Conservation (phyloP, 1,139 yeast species). For the Williopsis jadinii region DNA sequence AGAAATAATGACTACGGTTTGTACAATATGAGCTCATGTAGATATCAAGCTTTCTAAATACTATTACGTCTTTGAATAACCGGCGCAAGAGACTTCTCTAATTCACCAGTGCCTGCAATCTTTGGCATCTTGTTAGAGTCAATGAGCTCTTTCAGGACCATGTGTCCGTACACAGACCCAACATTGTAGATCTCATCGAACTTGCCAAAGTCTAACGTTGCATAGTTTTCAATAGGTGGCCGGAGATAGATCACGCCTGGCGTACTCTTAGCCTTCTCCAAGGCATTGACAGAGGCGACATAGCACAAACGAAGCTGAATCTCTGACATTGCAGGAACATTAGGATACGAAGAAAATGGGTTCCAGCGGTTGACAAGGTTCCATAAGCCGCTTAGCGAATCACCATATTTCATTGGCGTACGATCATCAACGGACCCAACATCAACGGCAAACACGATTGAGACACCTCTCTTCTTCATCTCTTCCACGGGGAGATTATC, state of each 20-base stretch:
- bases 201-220: slow-evolving; percentile 86
- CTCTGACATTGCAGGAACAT: slow-evolving; percentile 91
- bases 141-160: slow-evolving; percentile 47
- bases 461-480: slow-evolving; percentile 86
- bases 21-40: neutral
- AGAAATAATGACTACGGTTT: neutral
- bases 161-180: slow-evolving; percentile 71
- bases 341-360: slow-evolving; percentile 81
- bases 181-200: slow-evolving; percentile 84
- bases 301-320: slow-evolving; percentile 90
- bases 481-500: slow-evolving; percentile 90
- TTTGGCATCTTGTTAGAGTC: slow-evolving; percentile 48
- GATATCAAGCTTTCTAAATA: slow-evolving; percentile 23
- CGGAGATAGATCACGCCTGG: slow-evolving; percentile 87
- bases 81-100: slow-evolving; percentile 21
- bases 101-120: slow-evolving; percentile 46
- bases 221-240: slow-evolving; percentile 90
- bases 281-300: slow-evolving; percentile 90
- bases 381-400: slow-evolving; percentile 89
- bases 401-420: slow-evolving; percentile 89
- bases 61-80: slow-evolving; percentile 56
- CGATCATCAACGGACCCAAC: slow-evolving; percentile 94
- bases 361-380: slow-evolving; percentile 83
- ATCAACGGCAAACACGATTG: slow-evolving; percentile 88
- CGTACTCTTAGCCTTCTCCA: slow-evolving; percentile 77